phyloP scores from a whole-genome alignment of 1,284 basidiomycete genomes.

The Marasmius fiardii region DNA sequence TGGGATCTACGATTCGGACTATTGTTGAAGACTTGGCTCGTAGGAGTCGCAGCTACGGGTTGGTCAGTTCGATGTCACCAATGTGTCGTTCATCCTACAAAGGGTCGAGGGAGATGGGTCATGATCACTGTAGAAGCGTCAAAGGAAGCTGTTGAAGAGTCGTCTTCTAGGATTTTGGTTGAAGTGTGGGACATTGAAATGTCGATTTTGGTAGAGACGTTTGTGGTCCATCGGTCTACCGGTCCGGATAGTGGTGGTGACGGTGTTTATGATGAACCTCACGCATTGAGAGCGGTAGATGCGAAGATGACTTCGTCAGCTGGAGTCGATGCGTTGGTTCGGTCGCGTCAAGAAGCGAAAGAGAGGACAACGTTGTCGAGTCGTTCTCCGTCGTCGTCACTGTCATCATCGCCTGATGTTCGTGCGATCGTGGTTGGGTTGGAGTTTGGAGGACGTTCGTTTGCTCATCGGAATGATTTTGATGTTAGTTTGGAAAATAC shows the following conservation, averaged over 20 bases:
- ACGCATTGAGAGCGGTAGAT: slow-evolving; percentile 45
- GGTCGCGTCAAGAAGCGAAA: slow-evolving; percentile 36
- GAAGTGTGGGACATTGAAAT: slow-evolving; percentile 84
- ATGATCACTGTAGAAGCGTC: slow-evolving; percentile 74
- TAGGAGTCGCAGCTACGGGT: slow-evolving; percentile 55
- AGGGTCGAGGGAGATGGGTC: slow-evolving; percentile 86
- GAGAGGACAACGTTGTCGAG: slow-evolving; percentile 26
- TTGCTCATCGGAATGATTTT: slow-evolving; percentile 52
- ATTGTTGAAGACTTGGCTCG: slow-evolving; percentile 83
- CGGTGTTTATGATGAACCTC: slow-evolving; percentile 51
- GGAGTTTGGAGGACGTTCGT: slow-evolving; percentile 69
- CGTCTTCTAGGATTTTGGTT: slow-evolving; percentile 48
- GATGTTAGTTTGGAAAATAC: slow-evolving; percentile 38
- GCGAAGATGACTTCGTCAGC: slow-evolving; percentile 61
- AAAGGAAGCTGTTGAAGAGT: slow-evolving; percentile 33
- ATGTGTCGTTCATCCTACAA: slow-evolving; percentile 79
- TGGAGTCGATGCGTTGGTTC: slow-evolving; percentile 60
- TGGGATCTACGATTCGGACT: slow-evolving; percentile 96
- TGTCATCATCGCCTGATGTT: slow-evolving; percentile 53
- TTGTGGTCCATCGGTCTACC: slow-evolving; percentile 46
- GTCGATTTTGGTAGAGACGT: slow-evolving; percentile 64
- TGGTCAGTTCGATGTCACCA: slow-evolving; percentile 61
- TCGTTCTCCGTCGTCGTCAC: slow-evolving; percentile 22
- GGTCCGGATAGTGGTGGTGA: slow-evolving; percentile 34
- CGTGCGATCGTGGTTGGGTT: slow-evolving; percentile 63